phyloP scores from a whole-genome alignment of 805 yeast genomes.

The Novakomyces olei region DNA sequence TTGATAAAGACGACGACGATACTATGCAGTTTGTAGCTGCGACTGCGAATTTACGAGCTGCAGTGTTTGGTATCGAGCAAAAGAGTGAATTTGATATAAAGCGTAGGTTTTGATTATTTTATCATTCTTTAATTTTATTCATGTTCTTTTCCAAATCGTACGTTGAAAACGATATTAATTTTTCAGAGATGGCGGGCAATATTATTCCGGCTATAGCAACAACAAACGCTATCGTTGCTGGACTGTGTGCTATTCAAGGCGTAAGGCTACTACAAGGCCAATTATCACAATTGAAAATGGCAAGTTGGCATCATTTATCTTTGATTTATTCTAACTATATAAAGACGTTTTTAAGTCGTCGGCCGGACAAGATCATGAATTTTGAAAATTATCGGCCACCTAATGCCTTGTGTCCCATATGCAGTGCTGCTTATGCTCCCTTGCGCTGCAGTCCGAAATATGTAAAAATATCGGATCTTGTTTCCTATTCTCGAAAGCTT shows the following conservation, averaged over 20 bases:
- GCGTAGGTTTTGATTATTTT: no score
- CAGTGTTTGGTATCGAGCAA: slow-evolving; percentile 42
- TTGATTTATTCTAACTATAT: slow-evolving; percentile 17
- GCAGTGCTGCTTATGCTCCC: slow-evolving; percentile 15
- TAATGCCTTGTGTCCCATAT: slow-evolving; percentile 47
- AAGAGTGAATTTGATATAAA: slow-evolving; percentile 72
- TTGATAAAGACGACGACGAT: slow-evolving; percentile 90
- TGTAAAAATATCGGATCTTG: slow-evolving; percentile 27
- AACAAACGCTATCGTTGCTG: slow-evolving; percentile 87
- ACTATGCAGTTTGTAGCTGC: slow-evolving; percentile 74
- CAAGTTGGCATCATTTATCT: slow-evolving; percentile 1
- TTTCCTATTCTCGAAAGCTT: slow-evolving; percentile 24
- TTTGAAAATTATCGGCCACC: slow-evolving; percentile 40
- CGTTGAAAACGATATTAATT: background rate
- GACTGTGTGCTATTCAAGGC: slow-evolving; percentile 58
- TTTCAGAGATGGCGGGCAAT: slow-evolving; percentile 88
- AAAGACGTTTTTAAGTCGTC: slow-evolving; percentile 31
- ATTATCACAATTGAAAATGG: slow-evolving; percentile 14
- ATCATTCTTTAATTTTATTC: no score
- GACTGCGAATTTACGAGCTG: slow-evolving; percentile 57
- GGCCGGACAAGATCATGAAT: slow-evolving; percentile 41
- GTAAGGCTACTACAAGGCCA: slow-evolving; percentile 25
- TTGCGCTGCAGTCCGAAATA: slow-evolving; percentile 12
- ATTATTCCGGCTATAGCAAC: slow-evolving; percentile 98
- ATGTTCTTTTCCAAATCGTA: background rate